Conservation (phyloP, 2,329 filamentous ascomycete species). For the Diaporthe citri region DNA sequence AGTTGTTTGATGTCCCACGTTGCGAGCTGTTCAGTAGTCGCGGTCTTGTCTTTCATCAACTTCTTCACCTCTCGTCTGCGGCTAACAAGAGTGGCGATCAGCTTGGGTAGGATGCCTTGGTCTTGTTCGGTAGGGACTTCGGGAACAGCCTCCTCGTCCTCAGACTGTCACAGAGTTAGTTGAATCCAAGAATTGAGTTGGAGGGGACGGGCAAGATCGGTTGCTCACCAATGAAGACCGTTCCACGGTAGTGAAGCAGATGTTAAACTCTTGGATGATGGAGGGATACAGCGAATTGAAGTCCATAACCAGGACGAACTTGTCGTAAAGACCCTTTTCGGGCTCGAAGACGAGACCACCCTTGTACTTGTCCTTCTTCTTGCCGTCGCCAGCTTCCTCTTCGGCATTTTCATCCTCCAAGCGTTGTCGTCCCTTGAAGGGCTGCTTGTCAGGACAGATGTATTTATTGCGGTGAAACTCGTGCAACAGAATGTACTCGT, state of each 20-base stretch:
- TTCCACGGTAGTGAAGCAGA: conserved; percentile 98
- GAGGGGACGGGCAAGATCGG: too few species aligned
- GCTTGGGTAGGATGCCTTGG: conserved; percentile 86
- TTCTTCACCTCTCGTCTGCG: conserved; percentile 93
- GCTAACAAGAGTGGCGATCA: conserved; percentile 92
- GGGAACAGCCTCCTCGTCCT: conserved; percentile 89
- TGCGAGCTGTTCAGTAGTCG: conserved; percentile 86
- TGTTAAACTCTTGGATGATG: conserved; percentile 99
- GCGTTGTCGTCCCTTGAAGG: conserved; percentile 80
- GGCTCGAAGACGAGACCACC: conserved; percentile 98
- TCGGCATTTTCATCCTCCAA: conserved; percentile 78
- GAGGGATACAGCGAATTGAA: conserved; percentile 99
- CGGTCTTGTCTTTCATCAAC: conserved; percentile 94
- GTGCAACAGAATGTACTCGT: conserved; percentile 98
- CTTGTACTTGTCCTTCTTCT: conserved; percentile 99
- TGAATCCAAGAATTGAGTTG: background rate
- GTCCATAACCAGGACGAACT: conserved; percentile 99
- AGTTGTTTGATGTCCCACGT: conserved; percentile 99
- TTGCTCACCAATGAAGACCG: conserved; percentile 75
- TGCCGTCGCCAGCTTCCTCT: conserved; percentile 78
- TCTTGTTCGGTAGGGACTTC: conserved; percentile 84
- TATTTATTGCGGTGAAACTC: conserved; percentile 98
- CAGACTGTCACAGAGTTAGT: conserved; percentile 62
- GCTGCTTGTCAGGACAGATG: conserved; percentile 96
- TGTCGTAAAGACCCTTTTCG: conserved; percentile 97